Evolutionary conservation across 495 filamentous ascomycete genomes (phyloP).

Genomic region (Penicillium pancosmium): DNA sequence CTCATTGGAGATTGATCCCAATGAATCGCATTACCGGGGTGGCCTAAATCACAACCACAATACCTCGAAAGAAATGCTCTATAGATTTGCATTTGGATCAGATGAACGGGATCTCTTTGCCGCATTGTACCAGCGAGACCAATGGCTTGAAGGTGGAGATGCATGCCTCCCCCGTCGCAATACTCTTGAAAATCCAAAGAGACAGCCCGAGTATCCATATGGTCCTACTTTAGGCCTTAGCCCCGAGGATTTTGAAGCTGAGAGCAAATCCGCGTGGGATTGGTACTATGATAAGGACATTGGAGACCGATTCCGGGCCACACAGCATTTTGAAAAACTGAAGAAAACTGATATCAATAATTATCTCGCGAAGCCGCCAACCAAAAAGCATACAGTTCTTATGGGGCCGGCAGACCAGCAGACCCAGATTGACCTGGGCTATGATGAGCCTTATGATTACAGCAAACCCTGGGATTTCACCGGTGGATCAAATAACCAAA

Average conservation of each 20-base stretch:
- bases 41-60: constrained; percentile 41
- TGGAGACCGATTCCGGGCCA: constrained; percentile 38
- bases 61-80: constrained; percentile 42
- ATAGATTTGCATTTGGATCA: constrained; percentile 42
- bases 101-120: constrained; percentile 51
- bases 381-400: constrained; percentile 46
- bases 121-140: constrained; percentile 48
- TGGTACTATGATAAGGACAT: constrained; percentile 56
- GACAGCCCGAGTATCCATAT: constrained; percentile 40
- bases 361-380: constrained; percentile 46
- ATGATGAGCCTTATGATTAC: constrained; percentile 45
- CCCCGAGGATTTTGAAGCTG: constrained; percentile 42
- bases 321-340: constrained; percentile 34
- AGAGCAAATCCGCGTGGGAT: constrained; percentile 53
- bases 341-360: constrained; percentile 32
- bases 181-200: constrained; percentile 30
- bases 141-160: constrained; percentile 49
- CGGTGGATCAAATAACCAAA: neutral
- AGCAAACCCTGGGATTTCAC: constrained; percentile 45
- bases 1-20: constrained; percentile 15
- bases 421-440: constrained; percentile 39
- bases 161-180: constrained; percentile 51
- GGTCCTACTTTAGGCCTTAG: constrained; percentile 43
- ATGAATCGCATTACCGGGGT: constrained; percentile 41
- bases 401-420: constrained; percentile 54